Evolutionary conservation across 2,329 filamentous ascomycete genomes (phyloP).

Genomic region (Byssochlamys sp.): DNA sequence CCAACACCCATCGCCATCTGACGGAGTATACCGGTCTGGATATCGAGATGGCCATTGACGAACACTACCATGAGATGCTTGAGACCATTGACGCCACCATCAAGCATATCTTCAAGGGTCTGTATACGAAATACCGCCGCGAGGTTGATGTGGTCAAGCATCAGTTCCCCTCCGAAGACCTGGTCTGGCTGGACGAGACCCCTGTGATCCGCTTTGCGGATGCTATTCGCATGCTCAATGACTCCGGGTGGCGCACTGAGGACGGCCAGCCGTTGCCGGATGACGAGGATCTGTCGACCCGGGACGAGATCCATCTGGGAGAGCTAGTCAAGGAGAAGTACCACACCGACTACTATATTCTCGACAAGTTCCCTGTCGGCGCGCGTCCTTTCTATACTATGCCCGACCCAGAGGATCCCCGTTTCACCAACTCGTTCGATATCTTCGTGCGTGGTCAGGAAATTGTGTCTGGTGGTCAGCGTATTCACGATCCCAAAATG

Average conservation of each 20-base stretch:
- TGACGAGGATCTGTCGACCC: slow-evolving; percentile 71
- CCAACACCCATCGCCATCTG: slow-evolving; percentile 86
- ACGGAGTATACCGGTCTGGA: slow-evolving; percentile 91
- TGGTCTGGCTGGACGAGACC: slow-evolving; percentile 79
- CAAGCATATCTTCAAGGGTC: slow-evolving; percentile 65
- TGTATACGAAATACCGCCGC: slow-evolving; percentile 58
- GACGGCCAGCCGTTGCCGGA: slow-evolving; percentile 61
- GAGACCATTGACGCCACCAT: slow-evolving; percentile 68
- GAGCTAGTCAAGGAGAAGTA: slow-evolving; percentile 78
- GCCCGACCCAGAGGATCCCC: slow-evolving; percentile 62
- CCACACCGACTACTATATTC: slow-evolving; percentile 80
- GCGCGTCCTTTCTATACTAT: slow-evolving; percentile 89
- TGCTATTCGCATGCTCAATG: slow-evolving; percentile 69
- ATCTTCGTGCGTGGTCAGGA: slow-evolving; percentile 91
- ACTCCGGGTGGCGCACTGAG: slow-evolving; percentile 66
- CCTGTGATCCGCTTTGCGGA: slow-evolving; percentile 71
- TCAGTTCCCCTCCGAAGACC: slow-evolving; percentile 75
- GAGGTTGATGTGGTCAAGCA: slow-evolving; percentile 73
- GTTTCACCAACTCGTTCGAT: slow-evolving; percentile 83
- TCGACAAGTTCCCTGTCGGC: slow-evolving; percentile 81
- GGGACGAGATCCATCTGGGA: slow-evolving; percentile 78
- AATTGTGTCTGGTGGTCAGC: slow-evolving; percentile 83
- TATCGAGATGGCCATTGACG: slow-evolving; percentile 82
- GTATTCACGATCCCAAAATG: slow-evolving; percentile 70
- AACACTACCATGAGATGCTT: slow-evolving; percentile 82